These are phyloP conservation scores for Fusarium albosuccineum DNA, from an alignment of 2,329 filamentous ascomycete genomes.

Conservation along the genomic window DNA sequence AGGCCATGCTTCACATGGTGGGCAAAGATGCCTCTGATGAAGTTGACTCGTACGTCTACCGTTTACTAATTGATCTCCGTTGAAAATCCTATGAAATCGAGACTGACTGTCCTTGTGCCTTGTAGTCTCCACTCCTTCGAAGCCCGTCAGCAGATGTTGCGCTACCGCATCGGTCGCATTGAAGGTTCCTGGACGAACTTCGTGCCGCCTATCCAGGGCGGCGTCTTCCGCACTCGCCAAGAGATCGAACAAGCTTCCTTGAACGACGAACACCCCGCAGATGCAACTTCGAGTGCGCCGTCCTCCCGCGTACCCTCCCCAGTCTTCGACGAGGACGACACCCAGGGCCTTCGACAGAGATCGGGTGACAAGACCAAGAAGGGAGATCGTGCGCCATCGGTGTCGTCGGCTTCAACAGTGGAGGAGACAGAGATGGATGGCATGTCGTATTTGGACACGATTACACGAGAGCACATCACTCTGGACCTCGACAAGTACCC, in stretches of 20 bases:
- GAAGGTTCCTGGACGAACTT: slow-evolving; percentile 90
- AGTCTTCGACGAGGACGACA: slow-evolving; percentile 61
- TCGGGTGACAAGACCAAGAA: slow-evolving; percentile 26
- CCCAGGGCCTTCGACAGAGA: slow-evolving; percentile 49
- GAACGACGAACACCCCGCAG: slow-evolving; percentile 32
- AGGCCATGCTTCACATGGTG: slow-evolving; percentile 92
- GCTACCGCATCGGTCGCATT: slow-evolving; percentile 86
- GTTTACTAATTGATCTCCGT: background rate
- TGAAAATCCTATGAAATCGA: background rate
- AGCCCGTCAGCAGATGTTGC: slow-evolving; percentile 80
- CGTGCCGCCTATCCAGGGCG: slow-evolving; percentile 90
- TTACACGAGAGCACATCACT: slow-evolving; percentile 80
- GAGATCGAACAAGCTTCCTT: slow-evolving; percentile 50
- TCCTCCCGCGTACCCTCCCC: slow-evolving; percentile 67
- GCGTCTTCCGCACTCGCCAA: slow-evolving; percentile 71
- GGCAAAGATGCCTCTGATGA: slow-evolving; percentile 95
- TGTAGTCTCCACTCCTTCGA: slow-evolving; percentile 84
- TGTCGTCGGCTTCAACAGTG: slow-evolving; percentile 70
- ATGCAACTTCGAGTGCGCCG: slow-evolving; percentile 57
- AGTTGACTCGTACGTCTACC: slow-evolving; percentile 79
- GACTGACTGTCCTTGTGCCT: slow-evolving; percentile 23
- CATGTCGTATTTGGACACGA: slow-evolving; percentile 77
- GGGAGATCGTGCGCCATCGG: slow-evolving; percentile 59
- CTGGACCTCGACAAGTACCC: slow-evolving; percentile 87
- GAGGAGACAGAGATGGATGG: slow-evolving; percentile 61